A percentile compares a stretch with the other conserved stretches of the same genome.
Evolutionary conservation across 2,329 filamentous ascomycete species (phyloP).

Genomic region (Monilinia fructigena): DNA sequence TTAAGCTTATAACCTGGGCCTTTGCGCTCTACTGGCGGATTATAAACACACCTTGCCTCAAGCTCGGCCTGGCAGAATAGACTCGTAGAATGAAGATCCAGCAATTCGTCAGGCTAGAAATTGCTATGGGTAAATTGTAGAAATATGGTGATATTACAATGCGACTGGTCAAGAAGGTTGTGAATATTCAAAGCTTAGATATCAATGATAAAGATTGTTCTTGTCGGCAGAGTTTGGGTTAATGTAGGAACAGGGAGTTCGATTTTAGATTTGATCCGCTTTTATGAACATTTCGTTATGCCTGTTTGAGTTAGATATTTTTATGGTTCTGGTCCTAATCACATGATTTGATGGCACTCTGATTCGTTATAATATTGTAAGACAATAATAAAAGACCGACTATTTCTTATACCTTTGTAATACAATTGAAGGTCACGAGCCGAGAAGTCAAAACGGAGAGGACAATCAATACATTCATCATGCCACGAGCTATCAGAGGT

Average conservation of each 20-base stretch:
- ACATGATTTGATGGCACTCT: too few relatives aligned
- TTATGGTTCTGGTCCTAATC: too few relatives aligned
- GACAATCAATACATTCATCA: conserved; percentile 33
- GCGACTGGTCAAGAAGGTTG: neutral
- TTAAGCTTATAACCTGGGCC: neutral
- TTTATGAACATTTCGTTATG: too few relatives aligned
- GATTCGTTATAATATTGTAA: too few relatives aligned
- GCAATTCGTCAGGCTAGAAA: neutral
- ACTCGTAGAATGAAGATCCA: neutral
- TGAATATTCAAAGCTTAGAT: neutral
- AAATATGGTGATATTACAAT: neutral
- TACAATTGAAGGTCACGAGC: conserved; percentile 8
- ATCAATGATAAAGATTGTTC: too few relatives aligned
- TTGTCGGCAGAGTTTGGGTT: too few relatives aligned
- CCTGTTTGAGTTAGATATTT: too few relatives aligned
- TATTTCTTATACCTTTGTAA: too few relatives aligned
- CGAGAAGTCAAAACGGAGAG: neutral
- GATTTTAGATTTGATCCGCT: too few relatives aligned
- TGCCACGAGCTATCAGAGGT: conserved; percentile 60
- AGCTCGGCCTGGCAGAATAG: neutral
- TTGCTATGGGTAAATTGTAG: neutral
- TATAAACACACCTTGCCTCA: neutral
- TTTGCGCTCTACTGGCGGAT: neutral
- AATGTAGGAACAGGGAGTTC: too few relatives aligned
- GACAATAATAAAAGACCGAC: too few relatives aligned